These are phyloP conservation scores for Dendrocalamus latiflorus DNA, from an alignment of 202 grass and related monocot species.

Conservation along the genomic window DNA sequence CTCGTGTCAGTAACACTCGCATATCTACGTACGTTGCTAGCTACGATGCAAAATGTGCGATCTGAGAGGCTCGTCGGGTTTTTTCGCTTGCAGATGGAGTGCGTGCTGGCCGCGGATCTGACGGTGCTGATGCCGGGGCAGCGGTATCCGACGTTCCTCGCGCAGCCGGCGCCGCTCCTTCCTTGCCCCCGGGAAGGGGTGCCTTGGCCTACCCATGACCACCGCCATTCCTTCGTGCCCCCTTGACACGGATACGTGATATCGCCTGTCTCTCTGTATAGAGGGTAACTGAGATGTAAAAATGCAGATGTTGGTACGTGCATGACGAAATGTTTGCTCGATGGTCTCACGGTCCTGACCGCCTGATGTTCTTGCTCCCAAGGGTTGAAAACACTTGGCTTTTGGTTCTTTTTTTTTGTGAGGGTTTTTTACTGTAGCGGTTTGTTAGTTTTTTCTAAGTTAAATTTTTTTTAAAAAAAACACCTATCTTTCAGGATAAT, in stretches of 20 bases:
- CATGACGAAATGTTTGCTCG: background rate
- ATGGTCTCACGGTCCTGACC: background rate
- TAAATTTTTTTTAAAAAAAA: too few species aligned
- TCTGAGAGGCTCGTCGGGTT: background rate
- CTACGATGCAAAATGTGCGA: too few species aligned
- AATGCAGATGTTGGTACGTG: background rate
- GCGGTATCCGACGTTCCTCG: slow-evolving; percentile 79
- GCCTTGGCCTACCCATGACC: slow-evolving; percentile 59
- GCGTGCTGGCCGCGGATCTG: slow-evolving; percentile 26
- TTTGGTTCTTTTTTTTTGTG: too few species aligned
- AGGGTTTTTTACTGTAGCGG: too few species aligned
- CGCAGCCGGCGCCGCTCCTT: slow-evolving; percentile 67
- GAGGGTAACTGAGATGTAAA: background rate
- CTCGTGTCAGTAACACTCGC: background rate
- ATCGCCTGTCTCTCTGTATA: background rate
- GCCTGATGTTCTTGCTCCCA: background rate
- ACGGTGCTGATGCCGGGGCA: slow-evolving; percentile 97
- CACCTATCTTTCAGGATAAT: background rate
- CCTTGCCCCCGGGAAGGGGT: slow-evolving; percentile 74
- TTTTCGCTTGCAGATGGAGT: slow-evolving; percentile 29
- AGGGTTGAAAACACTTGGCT: too few species aligned
- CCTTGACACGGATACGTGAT: background rate
- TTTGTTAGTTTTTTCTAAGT: too few species aligned
- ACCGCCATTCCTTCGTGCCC: background rate
- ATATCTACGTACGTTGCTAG: background rate